phyloP scores from a whole-genome alignment of 2,329 filamentous ascomycete species.

The Orbilia oligospora region DNA sequence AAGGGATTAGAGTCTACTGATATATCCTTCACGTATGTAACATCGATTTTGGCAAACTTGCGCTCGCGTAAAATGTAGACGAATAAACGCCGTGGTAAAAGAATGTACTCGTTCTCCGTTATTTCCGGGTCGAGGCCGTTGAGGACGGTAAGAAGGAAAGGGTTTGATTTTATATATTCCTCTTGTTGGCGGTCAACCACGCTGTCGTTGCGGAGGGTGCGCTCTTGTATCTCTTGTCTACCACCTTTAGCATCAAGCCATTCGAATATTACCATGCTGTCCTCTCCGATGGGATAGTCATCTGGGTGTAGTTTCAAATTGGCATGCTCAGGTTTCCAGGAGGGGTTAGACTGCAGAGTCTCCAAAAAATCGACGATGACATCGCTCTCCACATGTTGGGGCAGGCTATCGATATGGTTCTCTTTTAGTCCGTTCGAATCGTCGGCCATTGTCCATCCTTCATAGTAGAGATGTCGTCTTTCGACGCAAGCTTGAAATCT shows the following conservation, averaged over 20 bases:
- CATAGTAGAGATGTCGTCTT: slow-evolving; percentile 68
- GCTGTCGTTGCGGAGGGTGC: slow-evolving; percentile 8
- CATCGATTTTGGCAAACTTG: slow-evolving; percentile 67
- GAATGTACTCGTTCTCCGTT: slow-evolving; percentile 65
- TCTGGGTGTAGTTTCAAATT: slow-evolving; percentile 65
- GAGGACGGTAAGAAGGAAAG: slow-evolving; percentile 64
- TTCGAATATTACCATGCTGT: slow-evolving; percentile 6
- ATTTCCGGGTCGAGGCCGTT: slow-evolving; percentile 62
- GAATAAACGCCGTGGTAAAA: slow-evolving; percentile 69
- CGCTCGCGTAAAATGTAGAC: slow-evolving; percentile 68
- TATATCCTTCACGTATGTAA: slow-evolving; percentile 65
- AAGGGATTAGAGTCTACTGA: slow-evolving; percentile 66
- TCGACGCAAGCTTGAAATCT: slow-evolving; percentile 66
- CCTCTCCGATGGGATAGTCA: slow-evolving; percentile 40
- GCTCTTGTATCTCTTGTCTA: slow-evolving; percentile 17
- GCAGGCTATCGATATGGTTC: slow-evolving; percentile 66
- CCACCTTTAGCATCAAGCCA: slow-evolving; percentile 19
- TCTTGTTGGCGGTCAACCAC: slow-evolving; percentile 12
- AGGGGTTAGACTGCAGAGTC: slow-evolving; percentile 67
- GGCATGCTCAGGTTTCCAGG: slow-evolving; percentile 67
- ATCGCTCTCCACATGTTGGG: slow-evolving; percentile 68
- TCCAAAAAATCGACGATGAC: slow-evolving; percentile 69
- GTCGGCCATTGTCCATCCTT: slow-evolving; percentile 67
- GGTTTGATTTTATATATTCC: slow-evolving; percentile 65
- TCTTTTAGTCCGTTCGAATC: slow-evolving; percentile 63